Base-by-base conservation (phyloP, 2,329 filamentous ascomycete genomes). In the Aspergillus sergii region DNA sequence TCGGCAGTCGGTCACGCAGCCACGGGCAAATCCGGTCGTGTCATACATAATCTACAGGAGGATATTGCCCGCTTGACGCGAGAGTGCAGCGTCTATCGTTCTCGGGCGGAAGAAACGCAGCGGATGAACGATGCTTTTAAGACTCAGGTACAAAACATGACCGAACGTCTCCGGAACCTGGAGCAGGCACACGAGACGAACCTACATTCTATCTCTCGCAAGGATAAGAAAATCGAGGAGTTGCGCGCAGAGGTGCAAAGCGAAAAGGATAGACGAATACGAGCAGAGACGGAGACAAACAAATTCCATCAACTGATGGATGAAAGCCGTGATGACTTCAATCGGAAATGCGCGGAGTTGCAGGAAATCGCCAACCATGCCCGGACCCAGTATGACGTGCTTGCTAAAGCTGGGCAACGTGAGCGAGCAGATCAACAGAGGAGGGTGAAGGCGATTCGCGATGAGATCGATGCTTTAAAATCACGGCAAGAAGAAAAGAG, bases 1-100 rank as follows among this genome's bases (percentile, higher is more conserved):
- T 79, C 81, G 1, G 82, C 82, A 2, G 80, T 84, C 32, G 82
- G 82, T 14, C 81, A 83, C 64, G 82, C 82, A 41, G 78, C 80
- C 28, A 81, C 79, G 9, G 82, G 82, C 45, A 84, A 84, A 69
- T 83, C 82, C 3, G 81, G 82, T 32, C 79, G 82, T 41, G 82
- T 84, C 23, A 84, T 84, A 59, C 81, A 84, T 64, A 80, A 81
- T 61, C 71, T 84, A 39, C 81, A 83, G 69, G 81, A 81, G 65
- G 81, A 84, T 54, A 83, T 83, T 63, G 82, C 82, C 32, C 80
- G 81, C 28, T 67, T 83, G 46, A 82, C 79, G 12, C 78, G 82
- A 21, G 82, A 84, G 64, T 80, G 78, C 65, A 78, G 76, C 57
- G 68, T 83, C 26, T 77, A 80, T 62, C 79, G 77, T 63, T 80